phyloP scores from a whole-genome alignment of 192 early-diverging fungal genomes.

The Podila verticillata region DNA sequence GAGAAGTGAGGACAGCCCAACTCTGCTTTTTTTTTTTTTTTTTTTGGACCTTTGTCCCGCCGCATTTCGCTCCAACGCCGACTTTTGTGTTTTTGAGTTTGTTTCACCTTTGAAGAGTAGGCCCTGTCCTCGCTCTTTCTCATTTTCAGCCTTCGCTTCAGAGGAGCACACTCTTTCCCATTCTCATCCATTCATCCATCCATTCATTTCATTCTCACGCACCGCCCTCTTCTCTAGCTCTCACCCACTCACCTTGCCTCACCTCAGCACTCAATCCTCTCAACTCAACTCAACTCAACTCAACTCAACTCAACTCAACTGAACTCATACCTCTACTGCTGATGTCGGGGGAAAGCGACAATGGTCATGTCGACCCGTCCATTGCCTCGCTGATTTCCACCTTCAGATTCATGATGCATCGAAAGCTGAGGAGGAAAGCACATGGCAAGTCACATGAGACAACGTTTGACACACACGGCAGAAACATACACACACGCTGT shows the following conservation, averaged over 20 bases:
- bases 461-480: neutral
- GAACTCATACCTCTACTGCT: neutral
- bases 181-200: neutral
- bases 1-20: too few relatives aligned
- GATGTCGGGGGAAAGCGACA: constrained; percentile 1
- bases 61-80: too few relatives aligned
- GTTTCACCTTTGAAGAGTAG: too few relatives aligned
- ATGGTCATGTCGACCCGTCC: neutral
- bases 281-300: neutral
- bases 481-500: neutral
- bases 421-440: constrained; percentile 36
- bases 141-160: too few relatives aligned
- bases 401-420: constrained; percentile 44
- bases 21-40: too few relatives aligned
- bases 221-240: neutral
- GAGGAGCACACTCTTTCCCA: neutral
- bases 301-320: neutral
- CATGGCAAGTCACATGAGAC: constrained; percentile 25
- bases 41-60: too few relatives aligned
- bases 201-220: neutral
- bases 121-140: too few relatives aligned
- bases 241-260: neutral
- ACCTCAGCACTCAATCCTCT: neutral
- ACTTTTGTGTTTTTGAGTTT: too few relatives aligned
- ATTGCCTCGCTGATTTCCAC: constrained; percentile 35